Percentiles rank a stretch among this genome's conserved stretches.
Conservation (phyloP, 176 grass and related monocot genomes). For the Aegilops speltoides region DNA sequence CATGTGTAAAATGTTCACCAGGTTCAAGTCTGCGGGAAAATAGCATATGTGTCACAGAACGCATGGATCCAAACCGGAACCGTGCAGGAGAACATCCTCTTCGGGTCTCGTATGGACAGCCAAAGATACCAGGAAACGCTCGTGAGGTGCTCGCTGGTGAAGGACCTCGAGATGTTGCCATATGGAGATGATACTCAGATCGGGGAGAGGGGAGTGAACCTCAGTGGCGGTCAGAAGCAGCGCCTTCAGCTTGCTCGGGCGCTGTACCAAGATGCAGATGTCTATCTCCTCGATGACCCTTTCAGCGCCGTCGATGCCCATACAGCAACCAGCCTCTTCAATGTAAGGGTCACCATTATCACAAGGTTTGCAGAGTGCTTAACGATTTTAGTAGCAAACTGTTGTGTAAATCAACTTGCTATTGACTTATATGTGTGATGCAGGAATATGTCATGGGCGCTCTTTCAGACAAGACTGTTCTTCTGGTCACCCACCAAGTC, state of each 20-base stretch:
- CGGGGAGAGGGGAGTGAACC: conserved; percentile 85
- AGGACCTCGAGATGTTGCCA: conserved; percentile 75
- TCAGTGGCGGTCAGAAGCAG: conserved; percentile 93
- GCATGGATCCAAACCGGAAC: conserved; percentile 94
- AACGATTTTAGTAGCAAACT: not conserved
- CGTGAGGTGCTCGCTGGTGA: conserved; percentile 62
- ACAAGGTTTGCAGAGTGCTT: not conserved
- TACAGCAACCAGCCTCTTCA: conserved; percentile 77
- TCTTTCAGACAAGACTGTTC: conserved; percentile 78
- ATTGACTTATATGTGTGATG: conserved; percentile 1
- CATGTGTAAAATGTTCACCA: conserved; percentile 29
- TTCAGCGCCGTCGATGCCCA: conserved; percentile 97
- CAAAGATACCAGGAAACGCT: conserved; percentile 77
- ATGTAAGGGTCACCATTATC: conserved; percentile 39
- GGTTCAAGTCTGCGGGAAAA: conserved; percentile 73
- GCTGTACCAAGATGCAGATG: conserved; percentile 74
- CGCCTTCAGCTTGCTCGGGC: conserved; percentile 86
- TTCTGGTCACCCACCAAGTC: conserved; percentile 95
- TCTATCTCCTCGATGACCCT: conserved; percentile 87
- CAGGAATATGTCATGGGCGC: conserved; percentile 89
- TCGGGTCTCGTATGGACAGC: conserved; percentile 62
- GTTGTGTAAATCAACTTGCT: not conserved
- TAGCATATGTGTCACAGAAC: conserved; percentile 82
- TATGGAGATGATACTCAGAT: conserved; percentile 74
- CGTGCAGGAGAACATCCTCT: conserved; percentile 82